Base-by-base conservation (phyloP, 768 basidiomycete species). In the Mycena galericulata region DNA sequence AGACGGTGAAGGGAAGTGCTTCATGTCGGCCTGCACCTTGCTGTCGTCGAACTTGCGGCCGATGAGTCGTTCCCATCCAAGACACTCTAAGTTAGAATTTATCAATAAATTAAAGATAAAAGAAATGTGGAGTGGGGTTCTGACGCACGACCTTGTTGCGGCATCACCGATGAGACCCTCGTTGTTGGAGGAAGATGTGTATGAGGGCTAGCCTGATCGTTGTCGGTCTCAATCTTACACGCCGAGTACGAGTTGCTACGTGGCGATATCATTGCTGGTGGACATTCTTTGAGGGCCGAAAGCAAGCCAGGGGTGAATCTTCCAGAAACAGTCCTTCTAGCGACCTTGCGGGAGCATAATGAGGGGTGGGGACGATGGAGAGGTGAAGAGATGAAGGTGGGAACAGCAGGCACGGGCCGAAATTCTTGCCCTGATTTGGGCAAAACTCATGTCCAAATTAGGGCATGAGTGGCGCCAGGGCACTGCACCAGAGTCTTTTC, bases 141-240 rank as follows among this genome's bases (percentile, higher is more conserved):
- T 96, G 81, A 95, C 94, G n/a, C n/a, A n/a, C n/a, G n/a, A n/a
- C n/a, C n/a, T 76, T 97, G 96, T 98, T 62, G 97, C 97, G 74
- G 97, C 97, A 87, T 99, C 97, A 76, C 97, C 97, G 79, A 99
- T 98, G 74, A 99, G 89, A 85, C 97, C 96, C 87, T 98, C 97
- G 70, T 85, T n/a, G n/a, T n/a, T n/a, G 71, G 94, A 93, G 87
- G 97, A 97, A 56, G 96, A 91, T 81, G 98, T 96, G 80, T 97
- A 97, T 10, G 96, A 97, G 20, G 96, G 96, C 97, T 95, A 79
- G 94, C 93, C 86, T 95, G 93, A 82, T 95, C 93, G 77, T 95
- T 95, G 83, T 94, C 93, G 79, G 98, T 98, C 97, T n/a, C n/a
- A n/a, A 77, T 98, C 96, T 88, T 97, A 95, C 96, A 97, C 98